These are phyloP conservation scores for Chlamydomonas asymmetrica DNA, from an alignment of 139 green algal genomes.

Conservation along the genomic window DNA sequence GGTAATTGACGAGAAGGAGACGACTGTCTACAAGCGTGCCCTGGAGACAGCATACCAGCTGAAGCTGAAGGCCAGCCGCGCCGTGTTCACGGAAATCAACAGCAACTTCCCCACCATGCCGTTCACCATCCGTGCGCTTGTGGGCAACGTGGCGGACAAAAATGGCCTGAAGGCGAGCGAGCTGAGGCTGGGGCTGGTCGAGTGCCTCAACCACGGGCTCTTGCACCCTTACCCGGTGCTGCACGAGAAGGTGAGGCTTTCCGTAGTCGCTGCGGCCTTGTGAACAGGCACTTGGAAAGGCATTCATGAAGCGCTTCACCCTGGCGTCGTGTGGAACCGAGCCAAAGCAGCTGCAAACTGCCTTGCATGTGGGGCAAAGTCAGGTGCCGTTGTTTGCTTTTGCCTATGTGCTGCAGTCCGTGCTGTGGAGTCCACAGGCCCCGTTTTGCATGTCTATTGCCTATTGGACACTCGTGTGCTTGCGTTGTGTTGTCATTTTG, in stretches of 20 bases:
- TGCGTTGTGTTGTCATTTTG: no score
- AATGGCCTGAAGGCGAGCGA: slow-evolving; percentile 13
- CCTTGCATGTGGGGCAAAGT: no score
- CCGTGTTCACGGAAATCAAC: slow-evolving; percentile 85
- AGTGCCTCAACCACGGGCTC: slow-evolving; percentile 94
- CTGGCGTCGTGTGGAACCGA: background rate
- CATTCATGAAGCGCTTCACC: background rate
- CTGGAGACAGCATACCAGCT: slow-evolving; percentile 91
- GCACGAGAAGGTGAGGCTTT: slow-evolving; percentile 86
- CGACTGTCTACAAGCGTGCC: slow-evolving; percentile 96
- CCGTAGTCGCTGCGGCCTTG: slow-evolving; percentile 50
- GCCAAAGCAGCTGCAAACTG: background rate
- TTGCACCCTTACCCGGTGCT: slow-evolving; percentile 95
- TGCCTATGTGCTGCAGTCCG: no score
- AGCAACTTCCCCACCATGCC: slow-evolving; percentile 89
- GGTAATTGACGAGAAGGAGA: slow-evolving; percentile 94
- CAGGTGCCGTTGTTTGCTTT: no score
- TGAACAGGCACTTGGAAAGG: background rate
- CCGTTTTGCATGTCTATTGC: background rate
- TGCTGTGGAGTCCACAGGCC: no score
- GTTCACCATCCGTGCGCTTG: slow-evolving; percentile 82
- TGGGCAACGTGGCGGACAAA: slow-evolving; percentile 28
- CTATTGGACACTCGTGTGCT: no score
- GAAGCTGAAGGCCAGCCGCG: slow-evolving; percentile 82
- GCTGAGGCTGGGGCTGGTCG: slow-evolving; percentile 78